phyloP scores from a whole-genome alignment of 441 rosid species.

The Raphanus hybrid region DNA sequence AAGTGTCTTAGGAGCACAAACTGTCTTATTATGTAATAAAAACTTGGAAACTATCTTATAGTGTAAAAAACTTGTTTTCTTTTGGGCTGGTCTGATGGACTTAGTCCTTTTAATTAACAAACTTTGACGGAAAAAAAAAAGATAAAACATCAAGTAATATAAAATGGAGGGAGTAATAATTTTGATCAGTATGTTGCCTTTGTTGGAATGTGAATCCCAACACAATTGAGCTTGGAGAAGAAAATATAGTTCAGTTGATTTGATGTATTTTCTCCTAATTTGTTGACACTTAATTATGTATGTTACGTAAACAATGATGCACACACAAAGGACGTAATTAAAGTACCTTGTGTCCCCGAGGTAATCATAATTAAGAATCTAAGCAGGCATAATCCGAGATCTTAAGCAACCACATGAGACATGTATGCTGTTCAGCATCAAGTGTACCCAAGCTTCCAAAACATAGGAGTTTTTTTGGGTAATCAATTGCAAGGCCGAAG shows the following conservation, averaged over 20 bases:
- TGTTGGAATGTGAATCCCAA: slow-evolving; percentile 1
- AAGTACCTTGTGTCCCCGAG: slow-evolving; percentile 33
- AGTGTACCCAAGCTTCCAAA: slow-evolving; percentile 36
- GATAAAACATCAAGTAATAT: too few relatives aligned
- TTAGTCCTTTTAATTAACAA: too few relatives aligned
- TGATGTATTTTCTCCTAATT: not conserved
- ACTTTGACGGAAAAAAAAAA: too few relatives aligned
- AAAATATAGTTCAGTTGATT: slow-evolving; percentile 4
- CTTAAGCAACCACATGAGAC: slow-evolving; percentile 42
- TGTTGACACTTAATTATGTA: slow-evolving; percentile 3
- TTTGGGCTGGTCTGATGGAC: too few relatives aligned
- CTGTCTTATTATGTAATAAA: too few relatives aligned
- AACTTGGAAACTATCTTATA: too few relatives aligned
- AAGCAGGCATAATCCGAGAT: slow-evolving; percentile 39
- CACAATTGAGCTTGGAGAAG: slow-evolving; percentile 10
- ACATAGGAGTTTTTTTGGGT: slow-evolving; percentile 34
- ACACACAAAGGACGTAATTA: slow-evolving; percentile 33
- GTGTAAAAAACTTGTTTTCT: too few relatives aligned
- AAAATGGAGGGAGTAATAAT: too few relatives aligned
- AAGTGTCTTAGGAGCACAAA: too few relatives aligned
- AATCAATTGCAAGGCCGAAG: slow-evolving; percentile 4
- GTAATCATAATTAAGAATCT: slow-evolving; percentile 42
- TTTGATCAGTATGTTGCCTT: too few relatives aligned
- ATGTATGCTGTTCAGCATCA: slow-evolving; percentile 36
- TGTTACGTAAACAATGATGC: slow-evolving; percentile 1